Evolutionary conservation across 2,329 filamentous ascomycete genomes (phyloP).

Genomic region (Cladosporium sp.): DNA sequence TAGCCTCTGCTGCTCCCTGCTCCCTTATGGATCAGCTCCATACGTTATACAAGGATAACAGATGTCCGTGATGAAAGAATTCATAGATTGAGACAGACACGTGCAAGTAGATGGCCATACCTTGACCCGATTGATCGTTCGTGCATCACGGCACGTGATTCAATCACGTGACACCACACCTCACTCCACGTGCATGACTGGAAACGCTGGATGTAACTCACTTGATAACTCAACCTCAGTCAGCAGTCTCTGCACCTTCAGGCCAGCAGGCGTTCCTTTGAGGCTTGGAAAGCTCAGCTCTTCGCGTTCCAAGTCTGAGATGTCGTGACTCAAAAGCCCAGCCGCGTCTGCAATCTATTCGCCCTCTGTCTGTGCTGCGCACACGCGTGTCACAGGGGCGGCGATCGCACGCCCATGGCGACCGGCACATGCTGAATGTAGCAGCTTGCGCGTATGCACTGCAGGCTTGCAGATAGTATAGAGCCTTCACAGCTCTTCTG

Average conservation of each 20-base stretch:
- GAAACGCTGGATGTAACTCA: not conserved
- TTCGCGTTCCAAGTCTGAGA: not conserved
- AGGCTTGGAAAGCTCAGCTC: not conserved
- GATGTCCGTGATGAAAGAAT: no score
- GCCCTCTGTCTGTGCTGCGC: constrained; percentile 8
- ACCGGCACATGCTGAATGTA: not conserved
- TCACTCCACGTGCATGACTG: not conserved
- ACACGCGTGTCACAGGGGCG: constrained; percentile 5
- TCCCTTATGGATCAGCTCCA: no score
- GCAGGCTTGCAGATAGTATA: not conserved
- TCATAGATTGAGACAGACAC: no score
- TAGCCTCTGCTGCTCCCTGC: no score
- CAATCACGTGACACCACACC: not conserved
- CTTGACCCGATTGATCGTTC: not conserved
- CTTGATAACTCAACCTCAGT: not conserved
- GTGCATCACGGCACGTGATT: not conserved
- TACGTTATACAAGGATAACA: no score
- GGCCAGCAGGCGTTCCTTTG: not conserved
- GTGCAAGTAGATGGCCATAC: no score
- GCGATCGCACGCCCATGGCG: not conserved
- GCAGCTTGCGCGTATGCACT: not conserved
- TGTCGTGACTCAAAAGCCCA: not conserved
- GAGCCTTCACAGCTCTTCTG: not conserved
- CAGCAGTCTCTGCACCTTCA: no score
- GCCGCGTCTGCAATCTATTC: not conserved